Conservation (phyloP, 163 green algal genomes). For the Scenedesmus sp. region DNA sequence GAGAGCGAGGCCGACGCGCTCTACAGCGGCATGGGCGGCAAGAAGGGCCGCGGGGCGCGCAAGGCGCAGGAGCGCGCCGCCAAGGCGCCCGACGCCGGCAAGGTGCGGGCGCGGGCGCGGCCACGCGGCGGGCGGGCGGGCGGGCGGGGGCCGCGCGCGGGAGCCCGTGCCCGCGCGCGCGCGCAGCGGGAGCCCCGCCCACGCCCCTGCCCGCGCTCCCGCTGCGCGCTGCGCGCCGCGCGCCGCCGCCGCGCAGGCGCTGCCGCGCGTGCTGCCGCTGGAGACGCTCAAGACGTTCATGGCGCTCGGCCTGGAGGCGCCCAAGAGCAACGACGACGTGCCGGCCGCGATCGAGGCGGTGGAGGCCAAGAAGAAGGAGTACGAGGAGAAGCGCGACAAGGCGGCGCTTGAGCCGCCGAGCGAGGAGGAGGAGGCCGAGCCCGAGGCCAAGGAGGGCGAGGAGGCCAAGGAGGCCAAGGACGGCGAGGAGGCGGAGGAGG, state of each 20-base stretch:
- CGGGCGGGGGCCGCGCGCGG: no score
- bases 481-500: slow-evolving; percentile 5
- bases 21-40: slow-evolving; percentile 19
- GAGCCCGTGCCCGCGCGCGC: not conserved
- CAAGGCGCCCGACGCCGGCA: slow-evolving; percentile 14
- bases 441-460: not conserved
- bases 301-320: slow-evolving; percentile 32
- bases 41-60: slow-evolving; percentile 36
- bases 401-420: slow-evolving; percentile 18
- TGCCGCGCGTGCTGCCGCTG: slow-evolving; percentile 29
- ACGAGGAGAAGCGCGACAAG: slow-evolving; percentile 42
- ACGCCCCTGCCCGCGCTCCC: no score
- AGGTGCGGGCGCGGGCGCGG: slow-evolving; percentile 6
- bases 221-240: not conserved
- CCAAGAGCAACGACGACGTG: slow-evolving; percentile 33
- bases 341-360: slow-evolving; percentile 24
- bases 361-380: slow-evolving; percentile 45
- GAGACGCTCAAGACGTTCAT: slow-evolving; percentile 42
- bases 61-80: slow-evolving; percentile 45
- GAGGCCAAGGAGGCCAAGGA: slow-evolving; percentile 7
- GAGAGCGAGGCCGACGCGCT: slow-evolving; percentile 10
- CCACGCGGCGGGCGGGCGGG: no score
- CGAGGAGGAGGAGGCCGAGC: slow-evolving; percentile 34
- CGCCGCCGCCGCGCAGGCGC: slow-evolving; percentile 12
- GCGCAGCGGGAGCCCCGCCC: no score